Evolutionary conservation across 306 rosid genomes (phyloP), one percentile per base, ranked within the genome.

Genomic region (Argentina anserina): DNA sequence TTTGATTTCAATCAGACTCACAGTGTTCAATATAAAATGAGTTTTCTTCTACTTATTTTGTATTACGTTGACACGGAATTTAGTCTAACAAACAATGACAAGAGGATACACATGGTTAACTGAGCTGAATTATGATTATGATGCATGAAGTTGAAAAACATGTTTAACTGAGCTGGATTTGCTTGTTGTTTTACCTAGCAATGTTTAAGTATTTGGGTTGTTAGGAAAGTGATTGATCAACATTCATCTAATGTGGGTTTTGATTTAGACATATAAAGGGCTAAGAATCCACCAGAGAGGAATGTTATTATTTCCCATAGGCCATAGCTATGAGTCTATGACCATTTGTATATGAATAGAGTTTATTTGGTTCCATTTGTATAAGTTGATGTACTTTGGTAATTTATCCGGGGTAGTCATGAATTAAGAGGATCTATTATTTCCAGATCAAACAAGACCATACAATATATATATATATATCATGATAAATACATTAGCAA

Each of bases 401-500:
- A 33, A 18, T 63, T 70, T 50, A 71, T 20, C n/a, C 70, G 85
- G 69, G 72, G 49, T 36, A 3, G 73, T 73, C n/a, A n/a, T 37
- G 34, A 34, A 62, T 34, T 37, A 71, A 56, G 55, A 40, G 18
- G 18, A 5, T 9, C 52, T 11, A 33, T 74, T 23, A 4, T 77
- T 17, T 64, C 26, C 17, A 18, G 34, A 13, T 18, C 43, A 21
- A 33, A n/a, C 29, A 7, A 39, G 50, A 45, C 42, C 67, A 21
- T 37, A 12, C 26, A 37, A 82, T 52, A 76, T 25, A 79, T 58
- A 84, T 64, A 75, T 36, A n/a, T n/a, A 81, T 26, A 58, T 71
- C 69, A 25, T 65, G 64, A 42, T 66, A 42, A 73, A 40, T 66
- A 68, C 78, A 79, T 75, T 68, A 75, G 62, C 71, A 80, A 79